Percentiles rank a stretch among this genome's conserved stretches.
phyloP scores from a whole-genome alignment of 169 alveolate genomes.

The Ichthyophthirius multifiliis region DNA sequence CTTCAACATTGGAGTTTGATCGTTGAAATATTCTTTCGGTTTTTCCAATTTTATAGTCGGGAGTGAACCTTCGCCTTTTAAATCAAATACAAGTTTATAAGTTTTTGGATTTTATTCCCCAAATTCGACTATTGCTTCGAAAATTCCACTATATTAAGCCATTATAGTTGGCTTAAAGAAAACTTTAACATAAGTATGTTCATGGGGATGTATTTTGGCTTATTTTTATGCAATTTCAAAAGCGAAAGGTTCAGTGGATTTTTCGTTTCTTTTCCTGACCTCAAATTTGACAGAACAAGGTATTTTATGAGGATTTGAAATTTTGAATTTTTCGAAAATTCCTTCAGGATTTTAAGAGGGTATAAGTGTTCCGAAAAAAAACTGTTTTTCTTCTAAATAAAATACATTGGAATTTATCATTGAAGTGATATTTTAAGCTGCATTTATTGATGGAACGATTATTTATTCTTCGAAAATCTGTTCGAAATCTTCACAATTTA shows the following conservation, averaged over 20 bases:
- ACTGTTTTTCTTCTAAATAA: slow-evolving; percentile 89
- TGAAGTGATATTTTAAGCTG: slow-evolving; percentile 65
- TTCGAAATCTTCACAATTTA: slow-evolving; percentile 88
- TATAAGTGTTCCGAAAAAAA: slow-evolving; percentile 92
- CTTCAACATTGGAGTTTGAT: slow-evolving; percentile 78
- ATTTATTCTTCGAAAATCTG: slow-evolving; percentile 93
- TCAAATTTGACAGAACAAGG: slow-evolving; percentile 40
- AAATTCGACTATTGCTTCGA: slow-evolving; percentile 89
- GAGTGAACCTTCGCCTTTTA: slow-evolving; percentile 94
- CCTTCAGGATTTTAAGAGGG: slow-evolving; percentile 87
- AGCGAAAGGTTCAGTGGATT: slow-evolving; percentile 85
- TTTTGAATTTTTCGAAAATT: slow-evolving; percentile 85
- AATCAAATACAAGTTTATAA: slow-evolving; percentile 84
- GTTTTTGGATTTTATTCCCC: slow-evolving; percentile 89
- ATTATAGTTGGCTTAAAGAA: slow-evolving; percentile 89
- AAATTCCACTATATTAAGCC: slow-evolving; percentile 87
- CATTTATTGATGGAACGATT: slow-evolving; percentile 80
- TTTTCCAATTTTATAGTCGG: slow-evolving; percentile 86
- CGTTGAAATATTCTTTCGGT: slow-evolving; percentile 75
- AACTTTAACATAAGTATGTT: slow-evolving; percentile 88
- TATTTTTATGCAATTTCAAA: slow-evolving; percentile 84
- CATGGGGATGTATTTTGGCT: slow-evolving; percentile 89
- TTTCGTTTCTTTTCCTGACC: slow-evolving; percentile 22
- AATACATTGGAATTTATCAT: slow-evolving; percentile 77
- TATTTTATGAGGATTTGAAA: slow-evolving; percentile 83